Base-by-base conservation (phyloP, 2,329 filamentous ascomycete species). In the Alternaria triticina region DNA sequence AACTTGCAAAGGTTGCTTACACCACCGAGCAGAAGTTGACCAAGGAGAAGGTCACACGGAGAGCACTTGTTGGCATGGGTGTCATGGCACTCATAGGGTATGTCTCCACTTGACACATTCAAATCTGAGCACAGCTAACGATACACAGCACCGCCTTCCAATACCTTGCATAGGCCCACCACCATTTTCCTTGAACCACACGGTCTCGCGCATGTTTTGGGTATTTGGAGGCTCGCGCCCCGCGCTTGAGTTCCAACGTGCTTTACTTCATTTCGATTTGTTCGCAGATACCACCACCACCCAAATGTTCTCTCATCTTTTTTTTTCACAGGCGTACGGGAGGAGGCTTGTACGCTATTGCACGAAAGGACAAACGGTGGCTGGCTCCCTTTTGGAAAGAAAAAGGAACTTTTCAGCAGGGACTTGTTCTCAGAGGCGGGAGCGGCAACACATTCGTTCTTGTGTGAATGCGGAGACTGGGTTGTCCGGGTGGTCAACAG, bases 71-170 rank as follows among this genome's bases (percentile, higher is more conserved):
- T 67, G 95, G 96, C 62, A 88, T 98, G 57, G 92, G 90, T 66
- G 93, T 93, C 61, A 96, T 93, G 50, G 86, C 97, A 78, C 93
- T 92, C 61, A 87, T 97, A 80, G 94, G 94, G 96, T 98, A 88
- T 84, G 94, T 91, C 15, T 30, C 49, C 27, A 20, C 25, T 23
- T 20, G 25, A 12, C 27, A 11, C 10, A n/a, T n/a, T 57, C 13
- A 27, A 27, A 15, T 56, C 13, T 22, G 17, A 20, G 40, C 49
- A 44, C 12, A 54, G 15, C 74, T 76, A 70, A 76, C 66, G 43
- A 15, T 8, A 47, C 27, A 27, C 47, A 76, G 75, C 28, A 70
- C 73, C 36, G 74, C 75, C 15, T 71, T 76, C 66, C 69, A 73
- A 57, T 77, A 76, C 70, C 70, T 77, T 50, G 63, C 64, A 58